Percentiles rank a stretch among this genome's conserved stretches.
Evolutionary conservation across 306 rosid genomes (phyloP).

Genomic region (Lablab purpureus): DNA sequence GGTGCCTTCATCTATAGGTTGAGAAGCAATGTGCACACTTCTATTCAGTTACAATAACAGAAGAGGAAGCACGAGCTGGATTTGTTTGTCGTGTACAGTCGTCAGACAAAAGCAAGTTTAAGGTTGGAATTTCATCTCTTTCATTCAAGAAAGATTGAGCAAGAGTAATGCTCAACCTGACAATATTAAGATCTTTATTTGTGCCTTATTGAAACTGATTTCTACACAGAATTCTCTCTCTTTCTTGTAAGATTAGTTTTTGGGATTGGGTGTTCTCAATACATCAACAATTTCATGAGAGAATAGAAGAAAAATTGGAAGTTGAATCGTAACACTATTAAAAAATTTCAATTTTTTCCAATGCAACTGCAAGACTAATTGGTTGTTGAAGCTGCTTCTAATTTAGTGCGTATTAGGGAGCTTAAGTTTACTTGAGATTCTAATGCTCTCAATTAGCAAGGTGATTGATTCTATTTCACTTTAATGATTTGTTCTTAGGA

Average conservation of each 20-base stretch:
- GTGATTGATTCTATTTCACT: conserved; percentile 21
- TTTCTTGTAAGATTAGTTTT: conserved; percentile 1
- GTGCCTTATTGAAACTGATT: not conserved
- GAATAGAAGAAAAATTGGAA: not conserved
- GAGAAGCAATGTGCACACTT: conserved; percentile 99
- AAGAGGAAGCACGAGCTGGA: conserved; percentile 86
- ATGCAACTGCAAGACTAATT: conserved; percentile 7
- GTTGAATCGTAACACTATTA: conserved; percentile 17
- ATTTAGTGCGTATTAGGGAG: conserved; percentile 3
- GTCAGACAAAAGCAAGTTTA: conserved; percentile 95
- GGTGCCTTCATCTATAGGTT: conserved; percentile 63
- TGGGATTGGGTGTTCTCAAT: not conserved
- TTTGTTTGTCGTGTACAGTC: conserved; percentile 96
- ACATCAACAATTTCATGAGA: not conserved
- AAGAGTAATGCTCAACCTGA: conserved; percentile 2
- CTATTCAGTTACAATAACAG: conserved; percentile 81
- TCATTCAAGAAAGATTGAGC: conserved; percentile 24
- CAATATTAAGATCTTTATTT: conserved; percentile 17
- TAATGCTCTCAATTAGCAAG: not conserved
- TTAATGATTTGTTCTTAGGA: not conserved
- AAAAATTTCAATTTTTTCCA: not conserved
- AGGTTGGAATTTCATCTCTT: conserved; percentile 61
- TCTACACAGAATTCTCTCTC: not conserved
- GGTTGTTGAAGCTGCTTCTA: conserved; percentile 8
- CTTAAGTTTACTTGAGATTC: not conserved